A percentile compares a stretch with the other conserved stretches of the same genome.
Evolutionary conservation across 108 stramenopile species (phyloP).

Genomic region (Discostella pseudostelligera): DNA sequence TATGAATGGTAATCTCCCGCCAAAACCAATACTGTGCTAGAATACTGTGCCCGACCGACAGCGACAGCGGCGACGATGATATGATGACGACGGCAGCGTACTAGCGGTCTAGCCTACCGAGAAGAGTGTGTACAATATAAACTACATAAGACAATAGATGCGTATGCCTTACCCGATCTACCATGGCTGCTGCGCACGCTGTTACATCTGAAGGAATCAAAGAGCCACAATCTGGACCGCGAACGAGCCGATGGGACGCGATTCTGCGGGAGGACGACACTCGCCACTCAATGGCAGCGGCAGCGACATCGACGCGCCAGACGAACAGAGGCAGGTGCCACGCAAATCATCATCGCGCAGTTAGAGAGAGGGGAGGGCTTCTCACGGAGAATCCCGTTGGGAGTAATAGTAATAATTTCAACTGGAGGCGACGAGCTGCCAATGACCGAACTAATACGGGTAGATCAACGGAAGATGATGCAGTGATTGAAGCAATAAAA

Average conservation of each 20-base stretch:
- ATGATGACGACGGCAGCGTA: too few species aligned
- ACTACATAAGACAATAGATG: too few species aligned
- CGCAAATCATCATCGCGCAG: neutral
- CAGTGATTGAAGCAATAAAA: neutral
- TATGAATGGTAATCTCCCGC: too few species aligned
- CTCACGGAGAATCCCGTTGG: neutral
- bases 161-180: too few species aligned
- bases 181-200: too few species aligned
- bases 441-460: neutral
- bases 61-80: too few species aligned
- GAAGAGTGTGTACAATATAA: too few species aligned
- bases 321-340: neutral
- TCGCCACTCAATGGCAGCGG: neutral
- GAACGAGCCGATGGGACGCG: constrained; percentile 6
- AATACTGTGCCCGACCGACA: too few species aligned
- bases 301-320: neutral
- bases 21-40: too few species aligned
- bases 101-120: too few species aligned
- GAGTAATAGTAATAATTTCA: neutral
- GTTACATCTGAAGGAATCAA: neutral
- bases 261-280: neutral
- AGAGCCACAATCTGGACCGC: neutral
- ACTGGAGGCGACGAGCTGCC: constrained; percentile 9
- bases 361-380: neutral
- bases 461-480: neutral